phyloP scores from a whole-genome alignment of 495 filamentous ascomycete genomes.

The Neurospora cerealis region DNA sequence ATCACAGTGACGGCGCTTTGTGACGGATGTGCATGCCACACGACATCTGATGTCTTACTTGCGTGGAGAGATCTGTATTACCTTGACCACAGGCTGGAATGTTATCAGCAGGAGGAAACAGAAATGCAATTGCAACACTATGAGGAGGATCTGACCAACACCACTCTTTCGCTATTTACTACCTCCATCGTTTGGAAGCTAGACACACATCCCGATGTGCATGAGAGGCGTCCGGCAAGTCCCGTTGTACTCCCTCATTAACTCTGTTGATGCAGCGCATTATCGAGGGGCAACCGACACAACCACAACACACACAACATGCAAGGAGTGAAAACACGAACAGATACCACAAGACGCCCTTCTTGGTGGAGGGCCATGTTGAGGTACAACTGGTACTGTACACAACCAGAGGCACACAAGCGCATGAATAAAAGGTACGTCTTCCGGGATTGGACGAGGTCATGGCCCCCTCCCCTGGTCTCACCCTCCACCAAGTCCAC shows the following conservation, averaged over 20 bases:
- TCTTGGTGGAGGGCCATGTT: neutral
- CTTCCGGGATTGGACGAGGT: neutral
- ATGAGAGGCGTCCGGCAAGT: neutral
- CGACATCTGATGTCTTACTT: neutral
- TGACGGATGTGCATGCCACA: neutral
- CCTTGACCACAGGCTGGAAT: neutral
- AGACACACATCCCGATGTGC: conserved; percentile 6
- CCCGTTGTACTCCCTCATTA: neutral
- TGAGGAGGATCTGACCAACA: neutral
- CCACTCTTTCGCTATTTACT: neutral
- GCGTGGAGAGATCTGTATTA: neutral
- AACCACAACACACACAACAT: neutral
- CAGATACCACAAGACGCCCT: neutral
- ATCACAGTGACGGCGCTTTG: neutral
- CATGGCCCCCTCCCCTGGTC: neutral
- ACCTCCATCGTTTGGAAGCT: neutral
- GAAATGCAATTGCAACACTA: neutral
- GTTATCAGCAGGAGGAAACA: neutral
- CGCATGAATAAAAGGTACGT: neutral
- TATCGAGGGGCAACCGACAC: neutral
- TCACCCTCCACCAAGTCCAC: neutral
- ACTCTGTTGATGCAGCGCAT: neutral
- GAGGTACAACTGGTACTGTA: neutral
- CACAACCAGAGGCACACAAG: neutral
- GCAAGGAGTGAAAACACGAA: neutral